phyloP scores from a whole-genome alignment of 2,329 filamentous ascomycete species.

The Neofusicoccum cordaticola region DNA sequence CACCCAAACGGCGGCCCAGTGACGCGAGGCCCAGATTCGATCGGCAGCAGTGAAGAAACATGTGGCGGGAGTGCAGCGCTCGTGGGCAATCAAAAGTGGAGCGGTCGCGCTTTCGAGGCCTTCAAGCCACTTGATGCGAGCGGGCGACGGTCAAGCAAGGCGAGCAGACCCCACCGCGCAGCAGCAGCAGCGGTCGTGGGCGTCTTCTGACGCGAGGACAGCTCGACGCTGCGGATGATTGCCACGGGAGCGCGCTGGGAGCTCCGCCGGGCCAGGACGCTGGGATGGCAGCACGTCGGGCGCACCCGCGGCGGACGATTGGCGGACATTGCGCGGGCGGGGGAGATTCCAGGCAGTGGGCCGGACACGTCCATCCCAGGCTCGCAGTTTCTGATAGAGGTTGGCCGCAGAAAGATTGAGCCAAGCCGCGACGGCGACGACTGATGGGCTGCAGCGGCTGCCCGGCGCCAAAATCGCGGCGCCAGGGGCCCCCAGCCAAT shows the following conservation, averaged over 20 bases:
- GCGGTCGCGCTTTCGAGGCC: background rate
- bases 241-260: background rate
- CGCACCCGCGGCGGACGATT: background rate
- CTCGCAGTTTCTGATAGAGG: background rate
- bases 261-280: background rate
- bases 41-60: background rate
- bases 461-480: background rate
- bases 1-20: background rate
- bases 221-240: background rate
- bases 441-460: constrained; percentile 1
- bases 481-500: background rate
- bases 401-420: background rate
- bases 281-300: background rate
- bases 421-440: background rate
- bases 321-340: background rate
- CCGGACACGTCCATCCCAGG: background rate
- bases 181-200: background rate
- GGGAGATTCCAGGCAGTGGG: background rate
- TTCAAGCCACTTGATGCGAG: background rate
- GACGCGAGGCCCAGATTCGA: background rate
- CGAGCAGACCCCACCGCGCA: background rate
- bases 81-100: background rate
- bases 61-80: background rate
- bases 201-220: background rate
- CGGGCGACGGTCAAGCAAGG: background rate